These are phyloP conservation scores for Salix arbutifolia DNA, from an alignment of 345 rosid species.

Conservation along the genomic window DNA sequence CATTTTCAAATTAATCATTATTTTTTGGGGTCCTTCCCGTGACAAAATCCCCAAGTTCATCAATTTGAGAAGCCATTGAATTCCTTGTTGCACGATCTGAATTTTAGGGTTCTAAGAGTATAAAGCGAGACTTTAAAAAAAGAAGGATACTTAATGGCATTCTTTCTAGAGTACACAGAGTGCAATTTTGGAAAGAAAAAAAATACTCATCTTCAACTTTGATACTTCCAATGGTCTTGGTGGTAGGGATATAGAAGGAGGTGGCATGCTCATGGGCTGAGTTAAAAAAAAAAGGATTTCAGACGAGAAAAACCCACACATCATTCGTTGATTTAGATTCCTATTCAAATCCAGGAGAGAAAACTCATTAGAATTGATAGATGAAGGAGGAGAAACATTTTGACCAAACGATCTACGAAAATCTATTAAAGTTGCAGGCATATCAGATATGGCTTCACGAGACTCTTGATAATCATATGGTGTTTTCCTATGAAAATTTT, in stretches of 20 bases:
- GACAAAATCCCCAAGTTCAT: constrained; percentile 74
- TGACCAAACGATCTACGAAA: constrained; percentile 36
- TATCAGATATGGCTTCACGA: constrained; percentile 39
- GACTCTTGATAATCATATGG: constrained; percentile 41
- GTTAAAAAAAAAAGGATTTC: constrained; percentile 84
- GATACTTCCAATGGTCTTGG: constrained; percentile 64
- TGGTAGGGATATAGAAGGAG: constrained; percentile 94
- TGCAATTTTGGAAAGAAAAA: constrained; percentile 22
- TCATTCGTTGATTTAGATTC: constrained; percentile 56
- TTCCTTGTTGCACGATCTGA: constrained; percentile 37
- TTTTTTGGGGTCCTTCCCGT: constrained; percentile 39
- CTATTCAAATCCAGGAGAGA: constrained; percentile 47
- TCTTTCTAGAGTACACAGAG: constrained; percentile 32
- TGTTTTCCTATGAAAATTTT: constrained; percentile 17
- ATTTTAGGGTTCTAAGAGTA: constrained; percentile 39
- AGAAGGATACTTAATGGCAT: constrained; percentile 41
- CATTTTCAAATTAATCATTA: constrained; percentile 41
- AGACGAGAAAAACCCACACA: constrained; percentile 76
- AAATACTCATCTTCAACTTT: constrained; percentile 35
- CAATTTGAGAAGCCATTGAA: constrained; percentile 53
- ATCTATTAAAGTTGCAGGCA: constrained; percentile 33
- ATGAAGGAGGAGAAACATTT: constrained; percentile 42
- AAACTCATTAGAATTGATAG: constrained; percentile 32
- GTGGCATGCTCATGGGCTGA: constrained; percentile 71
- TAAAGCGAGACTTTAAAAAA: constrained; percentile 40